A percentile compares a stretch with the other conserved stretches of the same genome.
Evolutionary conservation across 805 yeast genomes (phyloP).

Genomic region (Candida manassasensis): DNA sequence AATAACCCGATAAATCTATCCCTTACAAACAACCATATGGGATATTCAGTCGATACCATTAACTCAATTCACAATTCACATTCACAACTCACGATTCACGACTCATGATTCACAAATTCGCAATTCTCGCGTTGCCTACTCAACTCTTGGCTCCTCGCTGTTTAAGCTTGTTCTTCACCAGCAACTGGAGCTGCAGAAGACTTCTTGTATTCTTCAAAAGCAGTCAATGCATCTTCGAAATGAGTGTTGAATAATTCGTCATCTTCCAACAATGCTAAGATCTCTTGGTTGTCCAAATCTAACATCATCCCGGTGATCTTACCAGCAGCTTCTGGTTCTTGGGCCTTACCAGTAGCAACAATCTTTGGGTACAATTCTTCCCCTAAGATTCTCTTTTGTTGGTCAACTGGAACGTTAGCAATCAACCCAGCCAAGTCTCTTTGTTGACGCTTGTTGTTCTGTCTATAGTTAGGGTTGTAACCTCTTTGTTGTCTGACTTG

Average conservation of each 20-base stretch:
- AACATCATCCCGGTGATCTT: constrained; percentile 98
- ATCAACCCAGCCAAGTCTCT: constrained; percentile 58
- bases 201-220: constrained; percentile 87
- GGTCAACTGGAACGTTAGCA: constrained; percentile 71
- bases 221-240: constrained; percentile 90
- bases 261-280: constrained; percentile 82
- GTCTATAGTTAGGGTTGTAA: constrained; percentile 46
- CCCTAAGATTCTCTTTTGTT: constrained; percentile 96
- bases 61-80: constrained; percentile 3
- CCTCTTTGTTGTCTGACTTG: constrained; percentile 48
- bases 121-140: too few species aligned
- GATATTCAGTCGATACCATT: constrained; percentile 3
- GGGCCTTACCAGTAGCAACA: constrained; percentile 78
- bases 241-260: constrained; percentile 85
- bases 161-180: constrained; percentile 17
- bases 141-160: too few species aligned
- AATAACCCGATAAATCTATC: not conserved
- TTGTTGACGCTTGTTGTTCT: constrained; percentile 40
- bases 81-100: too few species aligned
- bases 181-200: constrained; percentile 21
- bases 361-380: constrained; percentile 95
- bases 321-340: constrained; percentile 93
- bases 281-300: constrained; percentile 89
- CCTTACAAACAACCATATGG: constrained; percentile 2
- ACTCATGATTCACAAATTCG: too few species aligned